These are phyloP conservation scores for Dipteronia sinensis DNA, from an alignment of 345 rosid genomes.

Conservation along the genomic window DNA sequence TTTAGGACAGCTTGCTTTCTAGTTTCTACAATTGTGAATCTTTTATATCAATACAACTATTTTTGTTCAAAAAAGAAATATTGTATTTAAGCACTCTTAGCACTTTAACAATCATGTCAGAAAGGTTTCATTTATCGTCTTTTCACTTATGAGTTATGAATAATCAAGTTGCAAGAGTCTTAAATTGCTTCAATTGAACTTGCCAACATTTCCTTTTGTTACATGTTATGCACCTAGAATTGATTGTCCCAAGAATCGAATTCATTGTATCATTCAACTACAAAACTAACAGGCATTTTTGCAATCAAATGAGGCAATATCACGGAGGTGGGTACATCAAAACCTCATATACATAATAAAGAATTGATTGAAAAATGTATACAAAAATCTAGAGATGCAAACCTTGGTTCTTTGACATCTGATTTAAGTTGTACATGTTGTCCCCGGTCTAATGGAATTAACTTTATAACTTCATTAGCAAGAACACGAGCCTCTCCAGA, in stretches of 20 bases:
- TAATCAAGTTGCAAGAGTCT: background rate
- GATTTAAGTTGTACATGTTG: slow-evolving; percentile 85
- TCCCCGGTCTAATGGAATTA: slow-evolving; percentile 94
- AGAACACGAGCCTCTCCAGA: slow-evolving; percentile 83
- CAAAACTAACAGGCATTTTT: slow-evolving; percentile 6
- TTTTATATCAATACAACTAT: no score
- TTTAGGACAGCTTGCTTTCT: no score
- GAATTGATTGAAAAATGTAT: background rate
- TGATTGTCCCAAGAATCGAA: background rate
- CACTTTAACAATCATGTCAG: background rate
- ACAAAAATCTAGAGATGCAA: slow-evolving; percentile 25
- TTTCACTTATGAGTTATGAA: background rate
- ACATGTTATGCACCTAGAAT: background rate
- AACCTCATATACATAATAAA: background rate
- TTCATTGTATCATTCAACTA: background rate
- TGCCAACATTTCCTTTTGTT: background rate
- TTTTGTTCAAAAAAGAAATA: no score
- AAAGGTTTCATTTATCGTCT: background rate
- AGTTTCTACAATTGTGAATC: no score
- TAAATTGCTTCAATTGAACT: background rate
- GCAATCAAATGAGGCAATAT: background rate
- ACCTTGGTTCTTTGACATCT: slow-evolving; percentile 94
- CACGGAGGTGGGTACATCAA: background rate
- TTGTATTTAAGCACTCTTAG: background rate
- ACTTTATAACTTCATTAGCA: slow-evolving; percentile 81